Conservation (phyloP, 2,329 filamentous ascomycete genomes). For the Pezicula carpinea region DNA sequence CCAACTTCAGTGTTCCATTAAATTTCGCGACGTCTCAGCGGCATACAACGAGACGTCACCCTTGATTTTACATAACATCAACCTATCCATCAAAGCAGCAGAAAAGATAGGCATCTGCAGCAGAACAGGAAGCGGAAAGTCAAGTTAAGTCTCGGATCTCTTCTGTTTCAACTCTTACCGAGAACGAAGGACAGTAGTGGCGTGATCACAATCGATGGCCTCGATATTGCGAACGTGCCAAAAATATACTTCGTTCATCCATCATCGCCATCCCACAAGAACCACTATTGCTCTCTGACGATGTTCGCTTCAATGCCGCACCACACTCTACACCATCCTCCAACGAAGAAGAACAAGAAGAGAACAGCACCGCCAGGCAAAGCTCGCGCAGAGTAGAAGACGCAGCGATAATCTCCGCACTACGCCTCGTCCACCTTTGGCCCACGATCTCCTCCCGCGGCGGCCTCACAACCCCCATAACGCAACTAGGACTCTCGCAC, state of each 20-base stretch:
- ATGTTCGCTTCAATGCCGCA: constrained; percentile 43
- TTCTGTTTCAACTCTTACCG: constrained; percentile 45
- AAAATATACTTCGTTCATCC: constrained; percentile 38
- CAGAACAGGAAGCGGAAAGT: constrained; percentile 50
- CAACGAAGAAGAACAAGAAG: not conserved
- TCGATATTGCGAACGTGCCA: constrained; percentile 36
- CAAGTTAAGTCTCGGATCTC: constrained; percentile 41
- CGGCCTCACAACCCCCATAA: constrained; percentile 27
- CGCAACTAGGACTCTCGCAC: constrained; percentile 59
- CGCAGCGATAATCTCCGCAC: constrained; percentile 76
- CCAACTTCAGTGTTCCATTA: constrained; percentile 4
- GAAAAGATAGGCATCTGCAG: constrained; percentile 47
- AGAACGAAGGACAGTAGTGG: constrained; percentile 32
- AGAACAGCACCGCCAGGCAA: constrained; percentile 18
- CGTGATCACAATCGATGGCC: constrained; percentile 38
- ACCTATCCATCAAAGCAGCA: constrained; percentile 24
- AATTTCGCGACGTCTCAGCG: constrained; percentile 9
- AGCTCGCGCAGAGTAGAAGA: constrained; percentile 54
- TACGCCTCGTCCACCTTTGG: constrained; percentile 63
- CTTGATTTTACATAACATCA: constrained; percentile 7
- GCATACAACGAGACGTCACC: constrained; percentile 5
- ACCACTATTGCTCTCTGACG: constrained; percentile 39
- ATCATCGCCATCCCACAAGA: constrained; percentile 46
- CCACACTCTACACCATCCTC: constrained; percentile 32
- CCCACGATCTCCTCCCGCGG: not conserved